Evolutionary conservation across 805 yeast species (phyloP).

Genomic region (Dipodascus geniculatus): DNA sequence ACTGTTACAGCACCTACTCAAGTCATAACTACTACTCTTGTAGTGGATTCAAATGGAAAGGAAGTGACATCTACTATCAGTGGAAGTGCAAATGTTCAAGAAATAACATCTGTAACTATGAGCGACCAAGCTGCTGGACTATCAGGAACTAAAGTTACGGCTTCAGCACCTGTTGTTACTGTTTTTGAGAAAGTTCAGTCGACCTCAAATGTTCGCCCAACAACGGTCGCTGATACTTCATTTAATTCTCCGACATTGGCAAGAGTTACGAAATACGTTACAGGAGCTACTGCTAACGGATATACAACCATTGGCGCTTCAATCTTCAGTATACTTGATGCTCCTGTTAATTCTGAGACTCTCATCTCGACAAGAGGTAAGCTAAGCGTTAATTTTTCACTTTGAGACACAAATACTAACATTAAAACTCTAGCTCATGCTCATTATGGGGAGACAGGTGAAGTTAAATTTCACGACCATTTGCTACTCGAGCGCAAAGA

Average conservation of each 20-base stretch:
- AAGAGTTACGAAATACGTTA: not conserved
- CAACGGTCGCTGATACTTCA: not conserved
- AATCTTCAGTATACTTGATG: too few species aligned
- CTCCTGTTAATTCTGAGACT: not conserved
- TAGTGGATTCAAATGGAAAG: not conserved
- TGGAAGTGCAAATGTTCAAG: not conserved
- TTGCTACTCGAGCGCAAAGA: not conserved
- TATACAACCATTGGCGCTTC: not conserved
- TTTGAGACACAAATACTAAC: not conserved
- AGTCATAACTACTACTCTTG: not conserved
- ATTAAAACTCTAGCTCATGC: not conserved
- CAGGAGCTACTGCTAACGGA: not conserved
- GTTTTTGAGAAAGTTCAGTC: too few species aligned
- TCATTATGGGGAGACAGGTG: not conserved
- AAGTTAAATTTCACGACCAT: not conserved
- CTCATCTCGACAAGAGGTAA: not conserved
- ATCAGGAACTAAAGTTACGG: too few species aligned
- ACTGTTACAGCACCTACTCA: not conserved
- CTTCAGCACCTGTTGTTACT: too few species aligned
- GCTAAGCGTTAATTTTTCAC: not conserved
- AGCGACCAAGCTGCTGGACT: too few species aligned
- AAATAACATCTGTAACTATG: not conserved
- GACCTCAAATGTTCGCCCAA: too few species aligned
- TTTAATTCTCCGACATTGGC: not conserved
- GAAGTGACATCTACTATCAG: not conserved